Conservation (phyloP, 2,329 filamentous ascomycete species). For the Cladophialophora exuberans region DNA sequence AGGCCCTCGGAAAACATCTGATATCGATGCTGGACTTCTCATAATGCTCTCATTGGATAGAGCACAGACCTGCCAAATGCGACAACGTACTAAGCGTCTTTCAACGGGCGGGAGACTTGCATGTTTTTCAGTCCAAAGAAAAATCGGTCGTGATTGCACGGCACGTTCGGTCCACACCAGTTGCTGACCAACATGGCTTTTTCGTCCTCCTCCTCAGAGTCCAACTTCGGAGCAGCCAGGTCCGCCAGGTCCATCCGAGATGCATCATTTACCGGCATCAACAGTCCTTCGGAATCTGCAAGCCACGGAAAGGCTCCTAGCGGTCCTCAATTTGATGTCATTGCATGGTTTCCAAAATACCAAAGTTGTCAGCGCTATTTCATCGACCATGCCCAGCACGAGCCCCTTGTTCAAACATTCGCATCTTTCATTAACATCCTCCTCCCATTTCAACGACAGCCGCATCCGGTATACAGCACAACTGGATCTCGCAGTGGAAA, state of each 20-base stretch:
- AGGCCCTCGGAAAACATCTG: conserved; percentile 1
- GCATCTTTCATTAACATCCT: conserved; percentile 91
- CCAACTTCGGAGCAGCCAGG: conserved; percentile 15
- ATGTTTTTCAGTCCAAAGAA: not conserved
- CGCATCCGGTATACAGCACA: conserved; percentile 52
- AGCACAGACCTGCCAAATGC: conserved; percentile 2
- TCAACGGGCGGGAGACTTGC: conserved; percentile 10
- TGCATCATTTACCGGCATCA: conserved; percentile 25
- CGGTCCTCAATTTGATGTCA: conserved; percentile 63
- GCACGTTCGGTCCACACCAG: not conserved
- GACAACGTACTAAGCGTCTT: not conserved
- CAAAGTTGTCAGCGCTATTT: conserved; percentile 91
- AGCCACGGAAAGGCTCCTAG: conserved; percentile 35
- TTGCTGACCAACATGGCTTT: conserved; percentile 23
- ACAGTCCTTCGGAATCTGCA: conserved; percentile 18
- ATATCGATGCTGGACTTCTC: conserved; percentile 12
- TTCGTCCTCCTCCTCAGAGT: conserved; percentile 33
- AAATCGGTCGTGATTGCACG: not conserved
- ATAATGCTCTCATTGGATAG: conserved; percentile 12
- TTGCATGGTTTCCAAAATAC: conserved; percentile 91
- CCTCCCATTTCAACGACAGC: conserved; percentile 77
- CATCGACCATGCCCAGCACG: conserved; percentile 86
- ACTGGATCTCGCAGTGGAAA: conserved; percentile 33
- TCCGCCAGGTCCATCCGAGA: conserved; percentile 23
- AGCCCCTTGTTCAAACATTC: conserved; percentile 78